A percentile compares a stretch with the other conserved stretches of the same genome.
Evolutionary conservation across 352 stramenopile species (phyloP).

Genomic region (Phytophthora agathidicida): DNA sequence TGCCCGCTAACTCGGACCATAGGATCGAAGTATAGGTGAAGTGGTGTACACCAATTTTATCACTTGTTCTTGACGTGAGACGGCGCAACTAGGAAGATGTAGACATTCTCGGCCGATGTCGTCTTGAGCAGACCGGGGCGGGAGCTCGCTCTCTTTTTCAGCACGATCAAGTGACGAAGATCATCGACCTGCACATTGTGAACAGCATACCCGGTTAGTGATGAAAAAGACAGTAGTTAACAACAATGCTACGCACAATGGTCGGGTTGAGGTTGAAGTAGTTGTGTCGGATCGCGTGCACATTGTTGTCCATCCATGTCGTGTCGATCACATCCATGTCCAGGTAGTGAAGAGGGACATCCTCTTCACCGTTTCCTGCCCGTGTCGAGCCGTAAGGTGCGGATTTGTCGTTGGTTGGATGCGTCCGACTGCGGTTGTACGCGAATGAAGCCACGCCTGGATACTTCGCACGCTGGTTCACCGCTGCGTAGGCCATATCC

Average conservation of each 20-base stretch:
- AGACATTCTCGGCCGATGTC: constrained; percentile 67
- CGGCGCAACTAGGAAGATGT: constrained; percentile 76
- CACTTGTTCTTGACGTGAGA: constrained; percentile 75
- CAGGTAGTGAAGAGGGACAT: constrained; percentile 49
- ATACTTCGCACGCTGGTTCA: constrained; percentile 67
- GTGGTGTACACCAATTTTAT: no score
- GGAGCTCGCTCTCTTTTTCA: constrained; percentile 54
- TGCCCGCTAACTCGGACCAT: no score
- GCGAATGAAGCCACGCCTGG: constrained; percentile 56
- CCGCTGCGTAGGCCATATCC: constrained; percentile 52
- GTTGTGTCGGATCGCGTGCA: constrained; percentile 83
- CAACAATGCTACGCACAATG: constrained; percentile 43
- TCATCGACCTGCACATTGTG: constrained; percentile 46
- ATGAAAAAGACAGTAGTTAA: not conserved
- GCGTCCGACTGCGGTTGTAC: constrained; percentile 47
- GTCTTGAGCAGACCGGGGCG: constrained; percentile 65
- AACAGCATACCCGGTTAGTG: constrained; percentile 1
- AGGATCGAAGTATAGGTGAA: no score
- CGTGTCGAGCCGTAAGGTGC: constrained; percentile 34
- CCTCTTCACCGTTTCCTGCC: constrained; percentile 16
- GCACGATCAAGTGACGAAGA: constrained; percentile 65
- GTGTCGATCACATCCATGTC: constrained; percentile 91
- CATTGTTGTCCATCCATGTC: constrained; percentile 88
- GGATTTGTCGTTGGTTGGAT: constrained; percentile 18
- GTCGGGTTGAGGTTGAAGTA: constrained; percentile 90